A percentile compares a stretch with the other conserved stretches of the same genome.
Evolutionary conservation across 352 stramenopile species (phyloP).

Genomic region (Phytophthora podocarpi): DNA sequence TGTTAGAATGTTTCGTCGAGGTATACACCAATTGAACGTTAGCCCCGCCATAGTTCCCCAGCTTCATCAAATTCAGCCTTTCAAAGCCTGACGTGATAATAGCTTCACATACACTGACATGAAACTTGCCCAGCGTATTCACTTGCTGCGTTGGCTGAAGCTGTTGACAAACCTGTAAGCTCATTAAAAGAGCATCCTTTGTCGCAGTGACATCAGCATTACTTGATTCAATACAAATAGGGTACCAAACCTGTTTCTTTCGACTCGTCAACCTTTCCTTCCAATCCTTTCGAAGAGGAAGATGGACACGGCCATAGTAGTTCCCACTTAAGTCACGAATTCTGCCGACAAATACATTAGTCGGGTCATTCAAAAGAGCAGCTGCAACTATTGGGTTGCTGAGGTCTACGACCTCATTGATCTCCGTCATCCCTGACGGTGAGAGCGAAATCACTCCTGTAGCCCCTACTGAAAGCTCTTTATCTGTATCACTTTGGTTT

Average conservation of each 20-base stretch:
- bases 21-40: slow-evolving; percentile 10
- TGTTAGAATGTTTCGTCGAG: background rate
- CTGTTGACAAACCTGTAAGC: slow-evolving; percentile 11
- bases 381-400: slow-evolving; percentile 23
- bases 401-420: slow-evolving; percentile 29
- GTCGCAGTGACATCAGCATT: background rate
- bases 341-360: slow-evolving; percentile 24
- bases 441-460: slow-evolving; percentile 18
- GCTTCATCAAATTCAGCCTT: slow-evolving; percentile 13
- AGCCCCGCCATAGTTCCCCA: slow-evolving; percentile 16
- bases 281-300: slow-evolving; percentile 43
- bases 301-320: slow-evolving; percentile 25
- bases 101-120: slow-evolving; percentile 24
- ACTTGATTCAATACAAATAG: slow-evolving; percentile 5
- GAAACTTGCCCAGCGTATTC: slow-evolving; percentile 13
- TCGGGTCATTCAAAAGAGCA: slow-evolving; percentile 4
- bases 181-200: slow-evolving; percentile 28
- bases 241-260: slow-evolving; percentile 19
- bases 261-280: slow-evolving; percentile 11
- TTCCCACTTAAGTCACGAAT: slow-evolving; percentile 29
- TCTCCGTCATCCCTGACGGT: slow-evolving; percentile 10
- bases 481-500: background rate
- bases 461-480: slow-evolving; percentile 16
- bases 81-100: slow-evolving; percentile 6
- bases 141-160: background rate